These are phyloP conservation scores for Cyclocybe aegerita DNA, from an alignment of 768 basidiomycete genomes.

Conservation along the genomic window DNA sequence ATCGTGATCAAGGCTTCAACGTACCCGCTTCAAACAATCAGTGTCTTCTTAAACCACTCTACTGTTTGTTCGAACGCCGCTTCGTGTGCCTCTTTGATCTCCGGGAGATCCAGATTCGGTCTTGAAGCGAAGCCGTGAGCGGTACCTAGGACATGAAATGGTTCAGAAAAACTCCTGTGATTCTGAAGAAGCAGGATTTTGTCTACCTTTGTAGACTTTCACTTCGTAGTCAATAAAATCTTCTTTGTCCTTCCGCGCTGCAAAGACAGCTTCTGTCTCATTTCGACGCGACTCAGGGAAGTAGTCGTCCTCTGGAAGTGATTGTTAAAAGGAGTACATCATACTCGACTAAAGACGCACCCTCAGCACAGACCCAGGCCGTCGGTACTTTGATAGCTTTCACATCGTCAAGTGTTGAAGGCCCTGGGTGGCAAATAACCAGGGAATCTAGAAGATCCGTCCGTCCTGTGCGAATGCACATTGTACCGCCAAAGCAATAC, in stretches of 20 bases:
- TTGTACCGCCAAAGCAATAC: slow-evolving; percentile 44
- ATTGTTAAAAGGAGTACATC: not conserved
- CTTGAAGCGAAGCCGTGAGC: slow-evolving; percentile 46
- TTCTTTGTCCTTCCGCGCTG: slow-evolving; percentile 32
- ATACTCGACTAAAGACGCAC: slow-evolving; percentile 14
- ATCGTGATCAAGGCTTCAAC: not conserved
- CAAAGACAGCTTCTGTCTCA: slow-evolving; percentile 35
- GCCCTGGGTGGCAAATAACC: slow-evolving; percentile 42
- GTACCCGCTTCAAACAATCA: slow-evolving; percentile 1
- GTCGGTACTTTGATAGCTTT: slow-evolving; percentile 37
- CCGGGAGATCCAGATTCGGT: slow-evolving; percentile 36
- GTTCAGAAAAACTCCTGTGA: not conserved
- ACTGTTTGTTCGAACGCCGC: slow-evolving; percentile 40
- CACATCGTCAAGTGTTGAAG: slow-evolving; percentile 30
- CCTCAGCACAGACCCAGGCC: slow-evolving; percentile 43
- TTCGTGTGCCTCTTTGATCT: slow-evolving; percentile 41
- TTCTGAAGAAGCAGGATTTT: not conserved
- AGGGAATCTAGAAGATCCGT: slow-evolving; percentile 35
- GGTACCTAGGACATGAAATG: slow-evolving; percentile 29
- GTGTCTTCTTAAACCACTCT: slow-evolving; percentile 43
- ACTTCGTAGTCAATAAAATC: slow-evolving; percentile 45
- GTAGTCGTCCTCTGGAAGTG: slow-evolving; percentile 34
- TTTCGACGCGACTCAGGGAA: slow-evolving; percentile 29
- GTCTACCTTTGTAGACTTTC: slow-evolving; percentile 40
- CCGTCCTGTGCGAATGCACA: slow-evolving; percentile 34